Evolutionary conservation across 148 eudicot genomes (phyloP).

Genomic region (Vaccinium myrtillus): DNA sequence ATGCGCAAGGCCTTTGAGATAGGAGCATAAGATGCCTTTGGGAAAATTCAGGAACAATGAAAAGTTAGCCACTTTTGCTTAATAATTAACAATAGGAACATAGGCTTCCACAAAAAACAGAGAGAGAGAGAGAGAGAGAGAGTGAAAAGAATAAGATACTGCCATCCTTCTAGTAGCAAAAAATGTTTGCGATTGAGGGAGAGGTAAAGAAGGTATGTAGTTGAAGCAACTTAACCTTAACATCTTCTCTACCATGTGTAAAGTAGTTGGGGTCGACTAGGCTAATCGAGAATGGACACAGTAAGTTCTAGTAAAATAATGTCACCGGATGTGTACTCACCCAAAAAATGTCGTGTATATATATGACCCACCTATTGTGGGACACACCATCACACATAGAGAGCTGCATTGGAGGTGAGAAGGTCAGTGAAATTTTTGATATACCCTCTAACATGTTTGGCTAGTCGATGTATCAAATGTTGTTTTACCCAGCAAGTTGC

Average conservation of each 20-base stretch:
- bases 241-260: background rate
- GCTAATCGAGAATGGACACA: background rate
- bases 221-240: background rate
- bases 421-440: background rate
- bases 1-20: background rate
- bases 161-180: background rate
- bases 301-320: background rate
- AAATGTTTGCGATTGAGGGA: background rate
- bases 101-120: background rate
- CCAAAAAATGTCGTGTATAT: background rate
- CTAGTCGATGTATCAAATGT: background rate
- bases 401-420: background rate
- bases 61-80: background rate
- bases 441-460: background rate
- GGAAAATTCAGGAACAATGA: background rate
- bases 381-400: background rate
- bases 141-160: background rate
- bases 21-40: background rate
- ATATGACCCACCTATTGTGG: background rate
- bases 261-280: background rate
- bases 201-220: background rate
- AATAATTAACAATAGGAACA: constrained; percentile 1
- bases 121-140: no score
- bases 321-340: background rate
- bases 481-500: background rate